Evolutionary conservation across 352 stramenopile genomes (phyloP), one percentile per base, ranked within the genome.

Genomic region (Globisporangium orthogonon): DNA sequence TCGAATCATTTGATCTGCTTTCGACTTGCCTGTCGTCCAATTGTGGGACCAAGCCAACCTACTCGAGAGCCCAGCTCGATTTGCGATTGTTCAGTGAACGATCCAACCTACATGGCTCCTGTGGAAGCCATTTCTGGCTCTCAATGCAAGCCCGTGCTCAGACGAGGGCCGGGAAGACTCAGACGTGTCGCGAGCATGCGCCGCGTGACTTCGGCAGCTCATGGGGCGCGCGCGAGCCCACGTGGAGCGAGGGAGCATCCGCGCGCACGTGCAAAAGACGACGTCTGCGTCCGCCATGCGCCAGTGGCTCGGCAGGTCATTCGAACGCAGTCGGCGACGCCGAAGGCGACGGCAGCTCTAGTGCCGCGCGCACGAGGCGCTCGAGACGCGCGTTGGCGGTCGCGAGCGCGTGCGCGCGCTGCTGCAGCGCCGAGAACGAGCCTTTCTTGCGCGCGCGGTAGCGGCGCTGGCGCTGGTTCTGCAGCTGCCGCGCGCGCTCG

Each of bases 381-480:
- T 61, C 57, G 17, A 63, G 44, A 10, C 33, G 41, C 57, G 41
- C n/a, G 40, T 63, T 63, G 50, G 52, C 50, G 9, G 2, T 15
- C 7, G 33, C 18, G 15, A 58, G 51, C 13, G 17, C 31, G 41
- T 52, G 30, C 43, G 31, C 44, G 31, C 33, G 43, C 57, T 56
- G 50, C 44, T 76, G 56, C 51, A 77, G 41, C 2, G 61, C 61
- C 11, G 66, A 73, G 45, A 56, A 53, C 14, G 54, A 74, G 3
- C 60, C 67, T 39, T 80, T 77, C 45, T 80, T 80, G 45, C 71
- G 71, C 50, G 73, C 71, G 54, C 71, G 71, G 50, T 80, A 80
- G 54, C 71, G 71, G 4, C 63, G 69, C 52, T 80, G 71, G 5
- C 71, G 71, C 37, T 70, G 40, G 54, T 76, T 80, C 49, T 80